phyloP scores from a whole-genome alignment of 2,329 filamentous ascomycete genomes.

The Ophiostoma himal-ulmi region DNA sequence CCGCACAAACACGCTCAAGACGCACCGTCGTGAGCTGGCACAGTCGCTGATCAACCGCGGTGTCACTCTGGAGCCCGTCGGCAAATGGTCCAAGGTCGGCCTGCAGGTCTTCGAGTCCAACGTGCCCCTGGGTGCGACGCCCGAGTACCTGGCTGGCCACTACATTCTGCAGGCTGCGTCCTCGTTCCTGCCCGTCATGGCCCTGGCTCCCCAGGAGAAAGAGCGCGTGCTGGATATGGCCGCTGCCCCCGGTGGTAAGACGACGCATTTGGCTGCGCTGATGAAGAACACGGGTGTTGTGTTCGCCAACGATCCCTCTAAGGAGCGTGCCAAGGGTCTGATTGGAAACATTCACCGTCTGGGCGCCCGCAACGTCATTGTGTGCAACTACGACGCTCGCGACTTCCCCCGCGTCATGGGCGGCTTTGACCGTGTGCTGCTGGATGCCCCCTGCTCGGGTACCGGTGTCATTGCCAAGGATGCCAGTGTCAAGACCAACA shows the following conservation, averaged over 20 bases:
- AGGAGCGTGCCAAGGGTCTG: conserved; percentile 86
- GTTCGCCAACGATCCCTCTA: conserved; percentile 95
- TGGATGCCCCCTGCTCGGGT: conserved; percentile 92
- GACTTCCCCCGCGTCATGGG: conserved; percentile 93
- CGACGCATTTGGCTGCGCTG: conserved; percentile 88
- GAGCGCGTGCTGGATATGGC: conserved; percentile 93
- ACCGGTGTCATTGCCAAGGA: conserved; percentile 98
- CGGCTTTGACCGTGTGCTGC: conserved; percentile 88
- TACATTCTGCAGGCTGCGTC: conserved; percentile 97
- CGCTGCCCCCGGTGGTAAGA: conserved; percentile 91
- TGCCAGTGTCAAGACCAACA: conserved; percentile 94
- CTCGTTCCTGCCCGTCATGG: conserved; percentile 97
- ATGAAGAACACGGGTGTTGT: conserved; percentile 97
- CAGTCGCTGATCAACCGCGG: conserved; percentile 93
- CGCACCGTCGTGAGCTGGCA: conserved; percentile 70
- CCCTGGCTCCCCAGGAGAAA: conserved; percentile 84
- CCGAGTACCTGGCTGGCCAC: conserved; percentile 93
- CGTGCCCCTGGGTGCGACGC: conserved; percentile 81
- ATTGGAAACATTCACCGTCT: conserved; percentile 97
- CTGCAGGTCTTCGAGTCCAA: conserved; percentile 92
- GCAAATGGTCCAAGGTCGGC: conserved; percentile 98
- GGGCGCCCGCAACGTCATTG: conserved; percentile 86
- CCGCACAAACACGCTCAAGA: conserved; percentile 88
- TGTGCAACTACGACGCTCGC: conserved; percentile 90
- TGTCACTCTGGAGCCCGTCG: conserved; percentile 91